These are phyloP conservation scores for Podaxis sp. DNA, from an alignment of 768 basidiomycete species.

Conservation along the genomic window DNA sequence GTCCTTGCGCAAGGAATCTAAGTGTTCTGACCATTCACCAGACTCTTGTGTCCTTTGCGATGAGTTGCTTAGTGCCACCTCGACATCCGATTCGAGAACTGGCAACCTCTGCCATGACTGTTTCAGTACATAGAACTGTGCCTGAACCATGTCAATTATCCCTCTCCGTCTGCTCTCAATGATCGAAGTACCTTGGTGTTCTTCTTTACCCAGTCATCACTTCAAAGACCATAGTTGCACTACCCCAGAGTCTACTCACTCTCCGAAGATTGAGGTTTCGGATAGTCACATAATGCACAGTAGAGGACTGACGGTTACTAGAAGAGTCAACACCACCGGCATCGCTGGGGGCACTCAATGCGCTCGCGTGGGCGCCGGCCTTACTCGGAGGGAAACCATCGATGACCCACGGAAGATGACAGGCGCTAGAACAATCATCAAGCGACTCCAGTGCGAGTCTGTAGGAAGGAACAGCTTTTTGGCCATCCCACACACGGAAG, in stretches of 20 bases:
- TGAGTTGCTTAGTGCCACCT: not conserved
- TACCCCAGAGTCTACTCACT: not conserved
- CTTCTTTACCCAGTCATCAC: not conserved
- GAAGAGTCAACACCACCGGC: too few relatives aligned
- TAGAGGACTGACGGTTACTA: not conserved
- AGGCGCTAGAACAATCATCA: not conserved
- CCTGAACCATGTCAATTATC: too few relatives aligned
- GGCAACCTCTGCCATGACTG: conserved; percentile 3
- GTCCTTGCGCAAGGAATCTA: not conserved
- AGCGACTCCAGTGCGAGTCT: not conserved
- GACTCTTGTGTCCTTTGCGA: not conserved
- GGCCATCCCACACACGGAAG: too few relatives aligned
- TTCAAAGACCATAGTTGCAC: not conserved
- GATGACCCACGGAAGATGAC: not conserved
- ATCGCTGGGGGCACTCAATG: too few relatives aligned
- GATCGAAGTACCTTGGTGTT: not conserved
- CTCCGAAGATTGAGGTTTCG: not conserved
- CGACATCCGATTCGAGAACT: not conserved
- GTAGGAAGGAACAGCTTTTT: not conserved
- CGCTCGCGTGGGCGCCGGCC: not conserved
- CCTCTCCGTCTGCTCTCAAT: not conserved
- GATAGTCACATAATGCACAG: not conserved
- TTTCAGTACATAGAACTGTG: conserved; percentile 1
- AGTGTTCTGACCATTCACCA: too few relatives aligned
- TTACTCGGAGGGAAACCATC: not conserved